Conservation (phyloP, 2,329 filamentous ascomycete species). For the Xylariaceae sp. region DNA sequence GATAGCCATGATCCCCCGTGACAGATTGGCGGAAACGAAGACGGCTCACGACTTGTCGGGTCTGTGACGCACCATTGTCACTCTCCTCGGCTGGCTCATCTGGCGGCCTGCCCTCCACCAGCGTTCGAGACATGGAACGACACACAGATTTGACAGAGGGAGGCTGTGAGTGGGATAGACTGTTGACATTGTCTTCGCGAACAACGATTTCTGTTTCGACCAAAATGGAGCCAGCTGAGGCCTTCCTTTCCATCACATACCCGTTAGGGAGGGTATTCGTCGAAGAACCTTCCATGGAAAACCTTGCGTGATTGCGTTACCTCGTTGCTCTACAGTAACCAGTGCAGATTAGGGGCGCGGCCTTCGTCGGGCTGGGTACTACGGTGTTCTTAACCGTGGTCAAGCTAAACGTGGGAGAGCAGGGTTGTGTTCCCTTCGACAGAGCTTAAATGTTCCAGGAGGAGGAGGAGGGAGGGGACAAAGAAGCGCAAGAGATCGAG, state of each 20-base stretch:
- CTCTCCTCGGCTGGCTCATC: slow-evolving; percentile 4
- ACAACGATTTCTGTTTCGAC: slow-evolving; percentile 17
- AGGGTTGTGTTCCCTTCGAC: neutral
- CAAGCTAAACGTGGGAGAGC: neutral
- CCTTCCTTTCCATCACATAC: slow-evolving; percentile 18
- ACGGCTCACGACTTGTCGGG: slow-evolving; percentile 7
- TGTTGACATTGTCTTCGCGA: slow-evolving; percentile 12
- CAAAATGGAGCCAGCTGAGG: slow-evolving; percentile 12
- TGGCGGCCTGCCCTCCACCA: slow-evolving; percentile 5
- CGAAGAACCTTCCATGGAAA: slow-evolving; percentile 11
- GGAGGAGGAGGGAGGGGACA: neutral
- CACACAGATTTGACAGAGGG: slow-evolving; percentile 13
- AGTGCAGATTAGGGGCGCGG: slow-evolving; percentile 3
- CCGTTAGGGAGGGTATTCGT: slow-evolving; percentile 11
- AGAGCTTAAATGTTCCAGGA: neutral
- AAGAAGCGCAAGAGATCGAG: neutral
- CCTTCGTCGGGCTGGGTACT: neutral
- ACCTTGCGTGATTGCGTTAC: slow-evolving; percentile 18
- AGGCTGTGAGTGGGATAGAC: neutral
- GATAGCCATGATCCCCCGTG: slow-evolving; percentile 11
- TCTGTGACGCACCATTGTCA: neutral
- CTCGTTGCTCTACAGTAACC: slow-evolving; percentile 1
- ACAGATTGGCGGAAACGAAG: slow-evolving; percentile 10
- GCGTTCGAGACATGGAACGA: slow-evolving; percentile 15
- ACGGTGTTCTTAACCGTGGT: neutral